A percentile compares a stretch with the other conserved stretches of the same genome.
Evolutionary conservation across 2,329 filamentous ascomycete species (phyloP).

Genomic region (Calonectria naviculata): DNA sequence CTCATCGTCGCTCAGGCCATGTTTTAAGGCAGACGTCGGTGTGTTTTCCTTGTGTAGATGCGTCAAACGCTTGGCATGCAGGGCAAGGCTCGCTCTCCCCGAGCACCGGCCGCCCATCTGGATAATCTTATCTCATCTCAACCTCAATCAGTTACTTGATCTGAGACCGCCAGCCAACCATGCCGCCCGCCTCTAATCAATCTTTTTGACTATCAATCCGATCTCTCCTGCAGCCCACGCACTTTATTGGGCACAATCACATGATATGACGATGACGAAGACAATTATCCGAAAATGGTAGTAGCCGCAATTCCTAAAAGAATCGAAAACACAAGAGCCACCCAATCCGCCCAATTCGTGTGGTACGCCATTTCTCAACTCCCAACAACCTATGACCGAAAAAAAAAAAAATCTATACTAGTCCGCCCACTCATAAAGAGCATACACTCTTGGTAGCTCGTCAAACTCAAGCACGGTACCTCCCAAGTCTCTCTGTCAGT

Average conservation of each 20-base stretch:
- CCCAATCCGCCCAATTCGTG: not conserved
- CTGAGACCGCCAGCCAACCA: not conserved
- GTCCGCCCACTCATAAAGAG: not conserved
- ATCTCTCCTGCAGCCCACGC: not conserved
- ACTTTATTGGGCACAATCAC: not conserved
- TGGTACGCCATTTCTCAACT: conserved; percentile 6
- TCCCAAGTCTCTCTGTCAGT: not conserved
- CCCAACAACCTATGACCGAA: not conserved
- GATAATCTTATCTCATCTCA: not conserved
- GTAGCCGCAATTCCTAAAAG: not conserved
- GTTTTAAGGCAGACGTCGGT: not conserved
- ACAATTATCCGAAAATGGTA: not conserved
- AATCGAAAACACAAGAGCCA: conserved; percentile 1
- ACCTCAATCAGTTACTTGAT: not conserved
- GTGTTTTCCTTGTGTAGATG: not conserved
- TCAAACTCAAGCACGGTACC: not conserved
- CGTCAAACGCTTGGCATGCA: not conserved
- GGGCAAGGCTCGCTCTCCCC: not conserved
- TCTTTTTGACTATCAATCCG: not conserved
- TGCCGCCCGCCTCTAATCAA: not conserved
- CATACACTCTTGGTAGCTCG: conserved; percentile 6
- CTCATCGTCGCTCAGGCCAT: not conserved
- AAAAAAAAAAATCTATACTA: not conserved
- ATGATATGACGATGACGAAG: not conserved
- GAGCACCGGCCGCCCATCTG: too few species aligned